Percentiles rank a stretch among this genome's conserved stretches.
Evolutionary conservation across 306 rosid species (phyloP).

Genomic region (Castanospermum australe): DNA sequence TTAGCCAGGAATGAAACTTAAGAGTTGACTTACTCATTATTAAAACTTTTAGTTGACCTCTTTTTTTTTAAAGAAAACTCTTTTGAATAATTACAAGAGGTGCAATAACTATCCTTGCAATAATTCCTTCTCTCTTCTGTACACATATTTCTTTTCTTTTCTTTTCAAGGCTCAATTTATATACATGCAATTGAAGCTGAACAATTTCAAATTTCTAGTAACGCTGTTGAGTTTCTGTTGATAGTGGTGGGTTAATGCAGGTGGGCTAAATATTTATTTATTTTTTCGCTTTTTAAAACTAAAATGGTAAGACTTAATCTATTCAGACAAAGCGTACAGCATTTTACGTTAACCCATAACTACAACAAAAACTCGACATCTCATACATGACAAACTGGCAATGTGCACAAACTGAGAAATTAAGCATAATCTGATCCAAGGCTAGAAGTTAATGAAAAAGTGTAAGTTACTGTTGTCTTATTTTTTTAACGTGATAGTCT

Average conservation of each 20-base stretch:
- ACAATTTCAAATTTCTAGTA: neutral
- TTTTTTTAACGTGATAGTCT: too few species aligned
- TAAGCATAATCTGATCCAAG: neutral
- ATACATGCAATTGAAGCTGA: too few species aligned
- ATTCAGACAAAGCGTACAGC: neutral
- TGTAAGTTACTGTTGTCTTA: too few species aligned
- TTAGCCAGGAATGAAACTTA: neutral
- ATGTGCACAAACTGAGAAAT: neutral
- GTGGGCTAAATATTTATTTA: too few species aligned
- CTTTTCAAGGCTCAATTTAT: too few species aligned
- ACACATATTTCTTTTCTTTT: too few species aligned
- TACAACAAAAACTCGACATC: neutral
- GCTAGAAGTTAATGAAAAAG: neutral
- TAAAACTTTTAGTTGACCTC: neutral
- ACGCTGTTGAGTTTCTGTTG: neutral
- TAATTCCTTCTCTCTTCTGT: too few species aligned
- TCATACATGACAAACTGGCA: neutral
- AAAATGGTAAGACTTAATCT: neutral
- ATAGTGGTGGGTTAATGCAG: neutral
- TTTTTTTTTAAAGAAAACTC: neutral
- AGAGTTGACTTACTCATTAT: conserved; percentile 12
- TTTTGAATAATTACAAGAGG: neutral
- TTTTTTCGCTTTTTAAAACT: neutral
- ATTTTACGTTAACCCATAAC: neutral
- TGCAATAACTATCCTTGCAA: neutral